Evolutionary conservation across 2,329 filamentous ascomycete genomes (phyloP), one percentile per base, ranked within the genome.

Genomic region (Dothistroma pini): DNA sequence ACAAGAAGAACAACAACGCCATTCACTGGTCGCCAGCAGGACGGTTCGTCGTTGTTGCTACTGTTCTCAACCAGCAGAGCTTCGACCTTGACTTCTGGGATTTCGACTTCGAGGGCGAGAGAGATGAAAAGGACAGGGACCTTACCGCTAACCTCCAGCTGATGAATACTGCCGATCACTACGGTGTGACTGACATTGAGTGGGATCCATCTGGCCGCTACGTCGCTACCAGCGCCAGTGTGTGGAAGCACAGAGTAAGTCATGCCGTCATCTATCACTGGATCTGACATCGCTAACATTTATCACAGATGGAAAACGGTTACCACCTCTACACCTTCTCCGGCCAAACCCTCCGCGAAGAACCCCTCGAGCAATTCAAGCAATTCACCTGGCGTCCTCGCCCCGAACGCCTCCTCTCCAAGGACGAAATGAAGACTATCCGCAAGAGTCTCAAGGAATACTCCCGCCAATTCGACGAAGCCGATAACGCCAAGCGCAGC

Each of bases 1-100:
- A 99, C 72, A 97, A 97, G 87, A 97, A 97, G 87, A 97, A 96
- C 80, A 96, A 90, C 85, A 99, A 99, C 74, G 93, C 91, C 67
- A 99, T 99, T 74, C 97, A 97, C 86, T 99, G 95, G 95, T 96
- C 92, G 21, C 95, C 95, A 25, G 91, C 89, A 76, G 95, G 95
- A 57, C 89, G 95, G 54, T 99, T 99, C 73, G 93, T 97, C 41
- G 88, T 97, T 52, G 87, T 99, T 58, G 95, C 92, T 57, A 96
- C 95, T 11, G 91, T 99, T 57, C 87, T 90, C 78, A 97, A 93
- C 72, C 88, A 92, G 75, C 91, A 96, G 78, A 93, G 88, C 79
- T 96, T 91, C 66, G 95, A 99, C 66, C 86, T 99, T 62, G 95
- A 99, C 75, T 99, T 99, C 81, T 97, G 88, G 82, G 95, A 99